phyloP scores from a whole-genome alignment of 805 yeast species.

The Candida mattraensis region DNA sequence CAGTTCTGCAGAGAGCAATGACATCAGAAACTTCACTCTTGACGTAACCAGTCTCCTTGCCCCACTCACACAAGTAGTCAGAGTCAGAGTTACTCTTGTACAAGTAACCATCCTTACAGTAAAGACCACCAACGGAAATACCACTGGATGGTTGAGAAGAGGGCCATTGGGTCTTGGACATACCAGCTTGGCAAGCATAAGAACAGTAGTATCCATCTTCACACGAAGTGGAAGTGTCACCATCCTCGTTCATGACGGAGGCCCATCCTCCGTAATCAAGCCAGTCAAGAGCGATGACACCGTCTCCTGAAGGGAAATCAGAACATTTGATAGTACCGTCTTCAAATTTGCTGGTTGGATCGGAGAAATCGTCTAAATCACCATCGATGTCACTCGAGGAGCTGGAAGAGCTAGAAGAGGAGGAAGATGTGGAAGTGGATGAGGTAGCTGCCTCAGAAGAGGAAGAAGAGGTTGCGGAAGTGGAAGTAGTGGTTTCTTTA shows the following conservation, averaged over 20 bases:
- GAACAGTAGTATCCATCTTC: conserved; percentile 92
- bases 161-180: conserved; percentile 99
- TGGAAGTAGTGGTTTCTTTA: conserved; percentile 15
- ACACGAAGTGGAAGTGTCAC: conserved; percentile 69
- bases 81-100: conserved; percentile 73
- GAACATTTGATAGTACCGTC: conserved; percentile 74
- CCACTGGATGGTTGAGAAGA: conserved; percentile 82
- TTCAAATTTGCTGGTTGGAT: conserved; percentile 53
- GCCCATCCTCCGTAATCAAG: conserved; percentile 52
- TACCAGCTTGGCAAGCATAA: conserved; percentile 97
- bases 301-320: conserved; percentile 72
- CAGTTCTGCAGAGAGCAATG: conserved; percentile 95
- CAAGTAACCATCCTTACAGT: conserved; percentile 80
- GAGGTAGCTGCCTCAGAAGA: conserved; percentile 19
- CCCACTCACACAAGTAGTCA: conserved; percentile 85
- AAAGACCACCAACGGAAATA: conserved; percentile 90
- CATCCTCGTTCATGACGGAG: conserved; percentile 44
- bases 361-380: conserved; percentile 48
- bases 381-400: conserved; percentile 44
- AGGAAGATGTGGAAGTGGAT: conserved; percentile 21
- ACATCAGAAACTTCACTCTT: conserved; percentile 59
- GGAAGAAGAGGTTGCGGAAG: conserved; percentile 15
- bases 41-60: conserved; percentile 66
- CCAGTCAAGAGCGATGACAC: conserved; percentile 63
- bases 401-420: conserved; percentile 33